Base-by-base conservation (phyloP, 2,329 filamentous ascomycete species). In the Verticillium albo-atrum region DNA sequence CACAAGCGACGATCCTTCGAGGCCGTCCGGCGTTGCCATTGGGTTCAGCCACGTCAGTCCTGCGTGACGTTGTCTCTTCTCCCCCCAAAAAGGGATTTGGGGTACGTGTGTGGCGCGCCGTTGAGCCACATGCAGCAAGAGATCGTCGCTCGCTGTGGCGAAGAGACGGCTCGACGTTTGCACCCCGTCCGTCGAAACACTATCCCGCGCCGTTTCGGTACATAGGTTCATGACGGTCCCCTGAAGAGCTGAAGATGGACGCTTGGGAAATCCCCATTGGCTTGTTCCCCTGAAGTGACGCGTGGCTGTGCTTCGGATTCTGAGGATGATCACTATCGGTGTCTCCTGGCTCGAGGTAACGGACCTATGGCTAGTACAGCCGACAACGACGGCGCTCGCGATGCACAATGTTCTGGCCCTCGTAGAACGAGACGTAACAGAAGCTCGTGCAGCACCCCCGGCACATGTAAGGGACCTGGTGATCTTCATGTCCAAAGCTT, bases 341-440 rank as follows among this genome's bases (percentile, higher is more conserved):
- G 20, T 20, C 17, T 20, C 14, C 42, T 12, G 42, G 7, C 37
- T 23, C 42, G 42, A 7, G 9, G 42, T 4, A 10, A 42, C 35
- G 17, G 35, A 3, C n/a, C 17, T 50, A 12, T 50, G 42, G 10
- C 30, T n/a, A 54, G 52, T n/a, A 34, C 52, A 17, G 23, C 27
- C 52, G 52, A 54, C 3, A 9, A 15, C 25, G 30, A 17, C 23
- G 12, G 26, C 30, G 14, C 27, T 23, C 23, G 52, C 30, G 52
- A 23, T 20, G 30, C 52, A 17, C 23, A 51, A 50, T 34, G 52
- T 25, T 52, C 20, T 60, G 60, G 62, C 51, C 60, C 57, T 63
- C 52, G 57, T 54, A 55, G 61, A 25, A 54, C 54, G 34, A 54
- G 55, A 54, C 59, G 61, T 55, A 50, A 26, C 25, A 32, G 27